Evolutionary conservation across 768 basidiomycete genomes (phyloP).

Genomic region (Russula sp.): DNA sequence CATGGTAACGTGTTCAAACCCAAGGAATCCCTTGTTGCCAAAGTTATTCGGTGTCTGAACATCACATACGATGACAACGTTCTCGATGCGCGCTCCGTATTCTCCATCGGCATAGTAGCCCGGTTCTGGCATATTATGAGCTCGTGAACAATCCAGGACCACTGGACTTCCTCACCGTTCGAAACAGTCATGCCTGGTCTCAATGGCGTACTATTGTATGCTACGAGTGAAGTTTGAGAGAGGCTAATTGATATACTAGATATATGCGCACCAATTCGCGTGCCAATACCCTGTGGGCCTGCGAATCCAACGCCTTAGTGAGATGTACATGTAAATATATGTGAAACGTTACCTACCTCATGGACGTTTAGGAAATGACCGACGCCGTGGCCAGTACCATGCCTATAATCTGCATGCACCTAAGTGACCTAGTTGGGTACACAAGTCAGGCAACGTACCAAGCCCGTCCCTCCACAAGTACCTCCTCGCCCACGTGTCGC

Average conservation of each 20-base stretch:
- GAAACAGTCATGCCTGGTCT: constrained; percentile 89
- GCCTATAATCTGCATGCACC: constrained; percentile 58
- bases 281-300: constrained; percentile 63
- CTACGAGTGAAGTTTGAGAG: constrained; percentile 35
- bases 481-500: constrained; percentile 78
- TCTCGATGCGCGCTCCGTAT: constrained; percentile 94
- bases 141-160: not conserved
- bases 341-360: constrained; percentile 47
- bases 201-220: constrained; percentile 65
- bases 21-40: constrained; percentile 78
- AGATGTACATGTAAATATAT: not conserved
- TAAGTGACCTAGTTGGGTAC: constrained; percentile 2
- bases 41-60: constrained; percentile 71
- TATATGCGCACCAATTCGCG: constrained; percentile 43
- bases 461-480: constrained; percentile 85
- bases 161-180: constrained; percentile 49
- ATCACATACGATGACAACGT: constrained; percentile 73
- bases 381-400: constrained; percentile 93
- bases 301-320: constrained; percentile 4
- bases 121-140: constrained; percentile 55
- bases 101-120: constrained; percentile 89
- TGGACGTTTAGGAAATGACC: constrained; percentile 95
- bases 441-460: constrained; percentile 45
- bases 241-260: not conserved
- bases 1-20: constrained; percentile 85